These are phyloP conservation scores for Cylindrotheca closterium DNA, from an alignment of 108 stramenopile species.

Conservation along the genomic window DNA sequence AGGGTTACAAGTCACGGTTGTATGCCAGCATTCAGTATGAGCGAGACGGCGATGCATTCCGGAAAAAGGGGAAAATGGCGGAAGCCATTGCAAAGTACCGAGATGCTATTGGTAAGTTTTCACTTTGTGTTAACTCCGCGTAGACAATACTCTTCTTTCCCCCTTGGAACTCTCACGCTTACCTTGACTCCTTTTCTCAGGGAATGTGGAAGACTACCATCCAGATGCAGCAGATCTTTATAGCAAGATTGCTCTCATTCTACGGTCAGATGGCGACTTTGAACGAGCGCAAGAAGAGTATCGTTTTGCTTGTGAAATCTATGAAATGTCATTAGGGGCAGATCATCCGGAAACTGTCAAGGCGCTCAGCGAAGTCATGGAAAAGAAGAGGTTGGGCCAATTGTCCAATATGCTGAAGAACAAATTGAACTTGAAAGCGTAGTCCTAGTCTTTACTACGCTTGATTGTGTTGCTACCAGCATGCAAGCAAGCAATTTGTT, in stretches of 20 bases:
- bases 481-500: too few species aligned
- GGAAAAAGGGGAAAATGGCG: constrained; percentile 16
- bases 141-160: too few species aligned
- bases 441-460: too few species aligned
- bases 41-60: constrained; percentile 19
- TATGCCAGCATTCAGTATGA: constrained; percentile 22
- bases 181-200: background rate
- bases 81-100: constrained; percentile 17
- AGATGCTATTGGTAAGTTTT: constrained; percentile 15
- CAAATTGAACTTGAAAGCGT: constrained; percentile 4
- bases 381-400: constrained; percentile 25
- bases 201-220: constrained; percentile 26
- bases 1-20: constrained; percentile 11
- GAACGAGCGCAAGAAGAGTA: constrained; percentile 33
- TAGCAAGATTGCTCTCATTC: constrained; percentile 32
- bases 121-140: background rate
- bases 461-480: too few species aligned
- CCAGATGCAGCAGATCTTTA: constrained; percentile 39
- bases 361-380: constrained; percentile 18
- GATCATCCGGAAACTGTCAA: constrained; percentile 40
- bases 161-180: too few species aligned
- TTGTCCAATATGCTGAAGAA: constrained; percentile 22
- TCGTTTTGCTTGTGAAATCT: constrained; percentile 30
- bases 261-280: constrained; percentile 27
- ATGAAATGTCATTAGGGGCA: constrained; percentile 34